Conservation (phyloP, 2,329 filamentous ascomycete genomes). For the Alternaria angustiovoidea region DNA sequence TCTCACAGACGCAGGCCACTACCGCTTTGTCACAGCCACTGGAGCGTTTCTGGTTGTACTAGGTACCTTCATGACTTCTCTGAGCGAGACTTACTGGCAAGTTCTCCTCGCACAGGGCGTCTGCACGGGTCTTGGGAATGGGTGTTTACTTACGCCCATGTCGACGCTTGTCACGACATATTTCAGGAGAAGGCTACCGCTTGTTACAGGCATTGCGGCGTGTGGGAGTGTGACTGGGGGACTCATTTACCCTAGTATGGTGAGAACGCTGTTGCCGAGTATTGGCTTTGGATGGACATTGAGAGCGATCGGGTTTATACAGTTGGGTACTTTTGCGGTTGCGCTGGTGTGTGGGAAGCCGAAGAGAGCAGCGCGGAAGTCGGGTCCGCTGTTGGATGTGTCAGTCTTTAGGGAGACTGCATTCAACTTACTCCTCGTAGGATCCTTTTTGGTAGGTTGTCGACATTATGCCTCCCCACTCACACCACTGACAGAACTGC, state of each 20-base stretch:
- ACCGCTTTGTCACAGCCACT: constrained; percentile 48
- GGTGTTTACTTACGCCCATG: constrained; percentile 7
- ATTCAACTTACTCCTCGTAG: not conserved
- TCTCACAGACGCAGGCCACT: constrained; percentile 58
- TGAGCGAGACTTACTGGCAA: constrained; percentile 56
- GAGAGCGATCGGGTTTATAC: constrained; percentile 59
- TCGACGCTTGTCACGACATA: not conserved
- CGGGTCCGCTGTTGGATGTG: not conserved
- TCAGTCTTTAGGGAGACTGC: not conserved
- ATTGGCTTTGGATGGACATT: constrained; percentile 66
- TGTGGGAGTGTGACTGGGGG: constrained; percentile 24
- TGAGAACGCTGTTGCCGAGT: constrained; percentile 9
- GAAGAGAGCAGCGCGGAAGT: not conserved
- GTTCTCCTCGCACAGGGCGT: constrained; percentile 36
- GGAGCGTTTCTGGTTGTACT: constrained; percentile 54
- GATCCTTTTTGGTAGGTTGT: not conserved
- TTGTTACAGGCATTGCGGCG: constrained; percentile 21
- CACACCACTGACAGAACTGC: not conserved
- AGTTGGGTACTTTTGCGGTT: not conserved
- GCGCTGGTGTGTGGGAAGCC: not conserved
- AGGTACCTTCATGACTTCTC: constrained; percentile 58
- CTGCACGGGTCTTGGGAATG: constrained; percentile 35
- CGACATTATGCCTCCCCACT: not conserved
- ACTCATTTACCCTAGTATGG: constrained; percentile 26
- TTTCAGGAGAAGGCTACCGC: not conserved